Evolutionary conservation across 1,284 basidiomycete species (phyloP).

Genomic region (Cryptococcus neoformans): DNA sequence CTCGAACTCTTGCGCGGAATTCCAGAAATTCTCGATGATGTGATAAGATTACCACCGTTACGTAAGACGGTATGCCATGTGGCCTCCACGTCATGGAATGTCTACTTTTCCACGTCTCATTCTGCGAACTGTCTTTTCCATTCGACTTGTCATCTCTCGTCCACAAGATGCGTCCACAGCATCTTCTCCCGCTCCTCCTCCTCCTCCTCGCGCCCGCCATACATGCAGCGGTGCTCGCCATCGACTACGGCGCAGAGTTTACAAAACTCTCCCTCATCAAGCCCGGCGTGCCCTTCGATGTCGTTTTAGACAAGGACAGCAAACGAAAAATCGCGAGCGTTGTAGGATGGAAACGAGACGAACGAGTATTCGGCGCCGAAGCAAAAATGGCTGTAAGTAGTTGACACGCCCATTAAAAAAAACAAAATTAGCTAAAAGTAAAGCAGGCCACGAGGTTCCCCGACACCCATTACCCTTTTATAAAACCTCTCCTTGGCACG

Average conservation of each 20-base stretch:
- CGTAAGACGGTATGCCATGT: not conserved
- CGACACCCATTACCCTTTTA: conserved; percentile 75
- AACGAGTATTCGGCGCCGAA: conserved; percentile 84
- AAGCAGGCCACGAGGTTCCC: conserved; percentile 84
- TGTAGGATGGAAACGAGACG: conserved; percentile 82
- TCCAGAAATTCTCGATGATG: too few relatives aligned
- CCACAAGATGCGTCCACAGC: conserved; percentile 19
- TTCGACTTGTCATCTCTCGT: not conserved
- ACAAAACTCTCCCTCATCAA: conserved; percentile 96
- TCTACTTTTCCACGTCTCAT: not conserved
- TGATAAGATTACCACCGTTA: not conserved
- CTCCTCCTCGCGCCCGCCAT: conserved; percentile 38
- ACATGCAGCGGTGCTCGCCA: conserved; percentile 65
- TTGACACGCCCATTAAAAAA: too few relatives aligned
- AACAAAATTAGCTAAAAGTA: not conserved
- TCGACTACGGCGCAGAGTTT: conserved; percentile 95
- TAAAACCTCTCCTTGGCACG: conserved; percentile 79
- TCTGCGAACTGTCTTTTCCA: not conserved
- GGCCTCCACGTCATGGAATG: not conserved
- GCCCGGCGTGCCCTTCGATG: conserved; percentile 93
- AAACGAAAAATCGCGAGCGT: conserved; percentile 92
- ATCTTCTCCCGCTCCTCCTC: conserved; percentile 27
- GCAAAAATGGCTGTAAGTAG: conserved; percentile 75
- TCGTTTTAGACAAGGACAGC: conserved; percentile 92
- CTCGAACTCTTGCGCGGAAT: too few relatives aligned